phyloP scores from a whole-genome alignment of 148 eudicot species.

The Fagopyrum homotropicum region DNA sequence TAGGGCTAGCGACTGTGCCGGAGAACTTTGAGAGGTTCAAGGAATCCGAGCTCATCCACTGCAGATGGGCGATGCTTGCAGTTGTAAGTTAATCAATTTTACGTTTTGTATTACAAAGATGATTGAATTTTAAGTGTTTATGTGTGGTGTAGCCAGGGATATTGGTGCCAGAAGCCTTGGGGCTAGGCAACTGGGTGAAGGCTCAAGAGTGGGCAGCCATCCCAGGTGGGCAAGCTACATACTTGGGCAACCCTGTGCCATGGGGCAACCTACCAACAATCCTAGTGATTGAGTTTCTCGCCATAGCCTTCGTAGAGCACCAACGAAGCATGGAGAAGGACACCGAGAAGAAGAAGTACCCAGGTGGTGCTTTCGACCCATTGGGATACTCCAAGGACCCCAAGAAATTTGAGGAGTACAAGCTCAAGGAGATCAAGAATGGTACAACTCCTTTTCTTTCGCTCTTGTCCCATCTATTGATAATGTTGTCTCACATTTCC shows the following conservation, averaged over 20 bases:
- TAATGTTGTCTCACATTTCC: too few species aligned
- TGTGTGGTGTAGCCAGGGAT: conserved; percentile 77
- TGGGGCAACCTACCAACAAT: conserved; percentile 96
- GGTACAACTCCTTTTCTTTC: conserved; percentile 30
- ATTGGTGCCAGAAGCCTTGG: conserved; percentile 85
- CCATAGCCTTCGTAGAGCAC: conserved; percentile 85
- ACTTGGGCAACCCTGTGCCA: conserved; percentile 93
- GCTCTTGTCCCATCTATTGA: neutral
- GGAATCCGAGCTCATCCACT: conserved; percentile 88
- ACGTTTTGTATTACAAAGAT: too few species aligned
- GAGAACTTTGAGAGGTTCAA: conserved; percentile 88
- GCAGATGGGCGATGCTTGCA: conserved; percentile 99
- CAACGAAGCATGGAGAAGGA: conserved; percentile 93
- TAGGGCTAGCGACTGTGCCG: conserved; percentile 81
- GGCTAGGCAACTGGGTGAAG: conserved; percentile 95
- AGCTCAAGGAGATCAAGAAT: conserved; percentile 94
- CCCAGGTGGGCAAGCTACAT: conserved; percentile 94
- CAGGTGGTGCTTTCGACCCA: conserved; percentile 97
- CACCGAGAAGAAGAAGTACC: conserved; percentile 89
- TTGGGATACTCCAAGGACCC: conserved; percentile 97
- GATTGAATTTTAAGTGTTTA: too few species aligned
- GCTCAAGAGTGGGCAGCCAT: conserved; percentile 99
- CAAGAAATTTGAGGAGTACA: conserved; percentile 61
- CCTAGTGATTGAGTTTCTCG: conserved; percentile 76
- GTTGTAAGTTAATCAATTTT: conserved; percentile 48